phyloP scores from a whole-genome alignment of 148 eudicot genomes.

The Diospyros kaki region DNA sequence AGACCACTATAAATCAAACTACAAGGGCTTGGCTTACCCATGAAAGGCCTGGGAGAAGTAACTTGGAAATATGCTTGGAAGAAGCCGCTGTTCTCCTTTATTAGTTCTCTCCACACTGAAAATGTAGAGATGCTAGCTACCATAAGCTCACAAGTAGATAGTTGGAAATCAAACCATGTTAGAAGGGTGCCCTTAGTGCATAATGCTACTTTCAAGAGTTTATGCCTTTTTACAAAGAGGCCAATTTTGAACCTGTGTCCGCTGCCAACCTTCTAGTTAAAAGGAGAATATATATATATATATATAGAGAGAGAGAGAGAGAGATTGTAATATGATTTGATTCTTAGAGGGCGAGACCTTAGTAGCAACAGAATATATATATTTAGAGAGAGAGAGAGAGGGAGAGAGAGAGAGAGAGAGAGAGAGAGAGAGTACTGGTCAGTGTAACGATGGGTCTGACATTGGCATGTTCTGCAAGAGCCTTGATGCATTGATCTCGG shows the following conservation, averaged over 20 bases:
- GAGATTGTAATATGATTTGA: too few species aligned
- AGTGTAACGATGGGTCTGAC: conserved; percentile 61
- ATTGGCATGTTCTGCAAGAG: conserved; percentile 58
- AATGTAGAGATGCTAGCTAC: conserved; percentile 8
- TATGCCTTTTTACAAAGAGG: too few species aligned
- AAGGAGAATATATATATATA: not conserved
- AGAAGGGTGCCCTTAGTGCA: not conserved
- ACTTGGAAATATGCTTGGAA: conserved; percentile 54
- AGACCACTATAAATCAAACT: too few species aligned
- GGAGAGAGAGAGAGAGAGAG: not conserved
- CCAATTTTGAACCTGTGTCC: too few species aligned
- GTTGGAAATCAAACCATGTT: not conserved
- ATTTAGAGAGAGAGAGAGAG: not conserved
- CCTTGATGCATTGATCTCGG: conserved; percentile 64
- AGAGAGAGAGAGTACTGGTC: conserved; percentile 33
- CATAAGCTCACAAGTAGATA: not conserved
- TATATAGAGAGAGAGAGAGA: not conserved
- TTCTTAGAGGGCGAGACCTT: too few species aligned
- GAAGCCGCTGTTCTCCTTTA: conserved; percentile 58
- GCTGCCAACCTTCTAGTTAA: too few species aligned
- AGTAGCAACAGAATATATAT: too few species aligned
- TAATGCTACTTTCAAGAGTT: too few species aligned
- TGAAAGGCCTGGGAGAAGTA: conserved; percentile 31
- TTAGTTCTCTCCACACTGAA: conserved; percentile 72
- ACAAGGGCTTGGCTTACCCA: conserved; percentile 25